Evolutionary conservation across 495 filamentous ascomycete genomes (phyloP).

Genomic region (Xylaria nigripes): DNA sequence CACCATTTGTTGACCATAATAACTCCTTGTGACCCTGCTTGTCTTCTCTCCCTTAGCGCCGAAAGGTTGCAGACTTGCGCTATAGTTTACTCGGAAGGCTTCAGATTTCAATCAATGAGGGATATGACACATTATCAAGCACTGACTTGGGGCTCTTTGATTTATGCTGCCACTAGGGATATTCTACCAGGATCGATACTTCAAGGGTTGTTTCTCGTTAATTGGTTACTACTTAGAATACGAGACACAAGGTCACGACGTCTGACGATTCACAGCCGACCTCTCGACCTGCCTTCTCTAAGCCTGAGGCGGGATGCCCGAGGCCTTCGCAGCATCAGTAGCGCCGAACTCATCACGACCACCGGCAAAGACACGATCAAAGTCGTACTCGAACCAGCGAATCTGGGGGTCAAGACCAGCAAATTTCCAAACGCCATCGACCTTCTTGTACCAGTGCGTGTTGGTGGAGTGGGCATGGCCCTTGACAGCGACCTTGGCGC

Average conservation of each 20-base stretch:
- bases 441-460: constrained; percentile 64
- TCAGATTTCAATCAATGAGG: no score
- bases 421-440: constrained; percentile 76
- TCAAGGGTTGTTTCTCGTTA: background rate
- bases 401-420: constrained; percentile 65
- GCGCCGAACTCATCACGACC: constrained; percentile 40
- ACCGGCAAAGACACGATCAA: constrained; percentile 41
- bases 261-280: background rate
- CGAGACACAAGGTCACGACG: no score
- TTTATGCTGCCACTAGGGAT: background rate
- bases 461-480: constrained; percentile 66
- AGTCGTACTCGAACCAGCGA: constrained; percentile 65
- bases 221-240: no score
- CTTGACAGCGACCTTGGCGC: constrained; percentile 46
- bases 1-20: no score
- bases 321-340: constrained; percentile 8
- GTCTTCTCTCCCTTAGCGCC: no score
- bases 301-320: constrained; percentile 15
- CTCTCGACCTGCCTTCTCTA: background rate
- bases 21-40: no score
- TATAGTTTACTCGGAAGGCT: no score
- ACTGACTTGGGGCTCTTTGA: no score
- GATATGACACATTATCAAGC: no score
- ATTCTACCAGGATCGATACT: background rate
- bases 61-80: no score